phyloP scores from a whole-genome alignment of 345 rosid genomes.

The Populus euphratica region DNA sequence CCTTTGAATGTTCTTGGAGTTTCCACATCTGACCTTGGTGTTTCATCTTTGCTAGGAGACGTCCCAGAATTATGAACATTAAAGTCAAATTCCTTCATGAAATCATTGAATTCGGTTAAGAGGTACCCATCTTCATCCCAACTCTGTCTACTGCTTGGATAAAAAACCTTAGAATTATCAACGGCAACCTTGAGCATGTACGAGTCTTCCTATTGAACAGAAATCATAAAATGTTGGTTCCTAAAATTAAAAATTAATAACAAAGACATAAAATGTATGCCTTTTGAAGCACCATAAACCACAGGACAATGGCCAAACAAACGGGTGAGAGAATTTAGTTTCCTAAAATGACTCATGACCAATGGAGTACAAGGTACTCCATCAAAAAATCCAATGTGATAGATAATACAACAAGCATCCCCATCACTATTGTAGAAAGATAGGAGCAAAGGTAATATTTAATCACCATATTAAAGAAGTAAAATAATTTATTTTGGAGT shows the following conservation, averaged over 20 bases:
- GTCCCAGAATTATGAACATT: conserved; percentile 7
- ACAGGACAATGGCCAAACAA: neutral
- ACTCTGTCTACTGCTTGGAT: conserved; percentile 36
- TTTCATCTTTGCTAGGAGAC: conserved; percentile 35
- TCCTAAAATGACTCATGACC: neutral
- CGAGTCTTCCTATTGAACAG: conserved; percentile 31
- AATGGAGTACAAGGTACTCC: neutral
- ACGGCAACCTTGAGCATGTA: conserved; percentile 9
- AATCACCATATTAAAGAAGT: neutral
- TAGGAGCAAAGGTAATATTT: neutral
- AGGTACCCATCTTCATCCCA: conserved; percentile 47
- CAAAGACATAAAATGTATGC: neutral
- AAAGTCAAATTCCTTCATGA: conserved; percentile 44
- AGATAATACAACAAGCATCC: too few relatives aligned
- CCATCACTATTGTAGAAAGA: neutral
- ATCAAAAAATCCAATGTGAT: neutral
- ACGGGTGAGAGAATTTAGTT: neutral
- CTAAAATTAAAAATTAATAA: neutral
- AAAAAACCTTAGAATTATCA: conserved; percentile 29
- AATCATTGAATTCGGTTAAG: conserved; percentile 53
- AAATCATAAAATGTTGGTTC: conserved; percentile 4
- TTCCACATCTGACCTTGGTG: conserved; percentile 36
- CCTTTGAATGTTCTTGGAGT: conserved; percentile 38
- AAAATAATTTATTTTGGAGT: neutral
- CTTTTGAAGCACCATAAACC: neutral